Conservation (phyloP, 208 protist species). For the Leishmania major region DNA sequence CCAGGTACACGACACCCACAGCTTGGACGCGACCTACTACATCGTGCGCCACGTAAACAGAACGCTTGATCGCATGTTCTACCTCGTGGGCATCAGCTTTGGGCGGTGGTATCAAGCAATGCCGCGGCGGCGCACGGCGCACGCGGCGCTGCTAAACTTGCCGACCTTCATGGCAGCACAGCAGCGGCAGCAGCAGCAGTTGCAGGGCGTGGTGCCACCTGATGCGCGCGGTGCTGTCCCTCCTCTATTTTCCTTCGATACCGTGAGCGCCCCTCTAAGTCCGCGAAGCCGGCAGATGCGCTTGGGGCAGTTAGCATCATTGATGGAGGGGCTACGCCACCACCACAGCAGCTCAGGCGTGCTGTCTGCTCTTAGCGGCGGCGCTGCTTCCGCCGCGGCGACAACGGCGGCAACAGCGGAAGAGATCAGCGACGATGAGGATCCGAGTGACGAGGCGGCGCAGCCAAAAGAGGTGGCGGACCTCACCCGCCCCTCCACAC, state of each 20-base stretch:
- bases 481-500: constrained; percentile 15
- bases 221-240: not conserved
- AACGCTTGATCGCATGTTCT: constrained; percentile 82
- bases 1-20: constrained; percentile 26
- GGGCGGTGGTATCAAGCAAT: constrained; percentile 58
- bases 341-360: not conserved
- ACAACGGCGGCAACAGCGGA: not conserved
- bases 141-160: constrained; percentile 29
- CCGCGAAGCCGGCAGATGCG: not conserved
- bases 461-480: constrained; percentile 18
- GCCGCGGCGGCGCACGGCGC: constrained; percentile 42
- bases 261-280: not conserved
- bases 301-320: not conserved
- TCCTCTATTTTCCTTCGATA: not conserved
- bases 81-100: constrained; percentile 70
- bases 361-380: not conserved
- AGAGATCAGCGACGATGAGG: constrained; percentile 23
- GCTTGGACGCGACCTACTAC: constrained; percentile 79
- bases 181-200: constrained; percentile 3
- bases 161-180: constrained; percentile 26
- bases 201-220: not conserved
- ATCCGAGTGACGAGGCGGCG: not conserved
- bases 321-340: constrained; percentile 7
- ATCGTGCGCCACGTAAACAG: constrained; percentile 76
- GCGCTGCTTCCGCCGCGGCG: not conserved